Evolutionary conservation across 1,284 basidiomycete species (phyloP).

Genomic region (Ustilago shanxiensis): DNA sequence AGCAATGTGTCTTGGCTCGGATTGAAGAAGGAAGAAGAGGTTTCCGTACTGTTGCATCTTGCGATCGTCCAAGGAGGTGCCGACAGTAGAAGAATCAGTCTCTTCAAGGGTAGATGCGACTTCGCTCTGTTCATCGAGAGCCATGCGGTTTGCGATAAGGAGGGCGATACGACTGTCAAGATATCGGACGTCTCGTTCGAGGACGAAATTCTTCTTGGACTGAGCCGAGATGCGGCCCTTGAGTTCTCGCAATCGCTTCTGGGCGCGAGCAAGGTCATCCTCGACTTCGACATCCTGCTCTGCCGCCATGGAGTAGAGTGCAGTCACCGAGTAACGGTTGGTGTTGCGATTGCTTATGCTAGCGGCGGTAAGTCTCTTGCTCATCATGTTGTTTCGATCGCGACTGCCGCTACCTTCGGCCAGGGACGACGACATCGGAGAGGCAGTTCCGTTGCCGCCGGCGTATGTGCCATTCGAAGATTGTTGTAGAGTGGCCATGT

Average conservation of each 20-base stretch:
- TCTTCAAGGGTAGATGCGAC: conserved; percentile 80
- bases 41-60: conserved; percentile 95
- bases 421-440: conserved; percentile 20
- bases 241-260: conserved; percentile 93
- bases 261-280: conserved; percentile 94
- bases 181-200: conserved; percentile 97
- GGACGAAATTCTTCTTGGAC: conserved; percentile 99
- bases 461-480: conserved; percentile 23
- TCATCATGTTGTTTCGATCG: conserved; percentile 45
- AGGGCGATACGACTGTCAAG: conserved; percentile 97
- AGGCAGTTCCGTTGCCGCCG: conserved; percentile 3
- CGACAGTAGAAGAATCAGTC: conserved; percentile 76
- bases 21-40: conserved; percentile 97
- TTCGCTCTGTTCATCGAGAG: conserved; percentile 85
- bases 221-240: conserved; percentile 98
- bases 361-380: conserved; percentile 53
- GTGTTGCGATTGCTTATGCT: conserved; percentile 77
- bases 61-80: conserved; percentile 82
- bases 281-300: conserved; percentile 99
- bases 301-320: conserved; percentile 95
- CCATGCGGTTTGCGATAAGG: conserved; percentile 98
- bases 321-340: conserved; percentile 95
- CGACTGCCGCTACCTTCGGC: conserved; percentile 46
- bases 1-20: conserved; percentile 95
- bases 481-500: conserved; percentile 48